Conservation (phyloP, 805 yeast species). For the Middelhovenomyces tepae region DNA sequence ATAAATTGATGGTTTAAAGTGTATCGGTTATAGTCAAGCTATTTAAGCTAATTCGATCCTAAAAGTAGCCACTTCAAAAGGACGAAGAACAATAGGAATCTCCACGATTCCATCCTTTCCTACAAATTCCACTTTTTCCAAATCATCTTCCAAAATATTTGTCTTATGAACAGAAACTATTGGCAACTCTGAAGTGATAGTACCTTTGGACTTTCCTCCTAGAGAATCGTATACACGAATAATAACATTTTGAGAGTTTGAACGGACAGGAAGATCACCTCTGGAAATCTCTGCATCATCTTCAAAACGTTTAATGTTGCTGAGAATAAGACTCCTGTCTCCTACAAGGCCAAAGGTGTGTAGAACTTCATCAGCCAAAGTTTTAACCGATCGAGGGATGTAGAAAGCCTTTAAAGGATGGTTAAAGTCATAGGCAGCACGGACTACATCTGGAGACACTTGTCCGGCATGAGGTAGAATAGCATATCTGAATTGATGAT, state of each 20-base stretch:
- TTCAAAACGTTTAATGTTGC: conserved; percentile 81
- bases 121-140: conserved; percentile 10
- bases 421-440: conserved; percentile 74
- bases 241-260: conserved; percentile 44
- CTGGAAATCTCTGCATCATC: conserved; percentile 47
- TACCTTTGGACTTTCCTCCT: conserved; percentile 65
- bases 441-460: conserved; percentile 55
- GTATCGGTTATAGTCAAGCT: too few relatives aligned
- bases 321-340: conserved; percentile 52
- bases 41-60: conserved; percentile 31
- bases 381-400: conserved; percentile 11
- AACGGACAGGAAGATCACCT: conserved; percentile 35
- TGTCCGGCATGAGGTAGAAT: conserved; percentile 73
- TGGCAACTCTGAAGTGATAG: conserved; percentile 38
- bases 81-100: conserved; percentile 44
- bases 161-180: conserved; percentile 47
- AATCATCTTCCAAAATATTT: conserved; percentile 18
- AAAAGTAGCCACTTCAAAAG: conserved; percentile 71
- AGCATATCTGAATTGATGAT: conserved; percentile 75
- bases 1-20: too few relatives aligned
- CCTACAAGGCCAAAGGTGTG: conserved; percentile 35
- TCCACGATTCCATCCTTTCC: conserved; percentile 17
- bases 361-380: conserved; percentile 22
- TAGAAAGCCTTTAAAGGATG: conserved; percentile 31
- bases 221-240: conserved; percentile 78